phyloP scores from a whole-genome alignment of 768 basidiomycete species.

The Leccinum aurantiacum region DNA sequence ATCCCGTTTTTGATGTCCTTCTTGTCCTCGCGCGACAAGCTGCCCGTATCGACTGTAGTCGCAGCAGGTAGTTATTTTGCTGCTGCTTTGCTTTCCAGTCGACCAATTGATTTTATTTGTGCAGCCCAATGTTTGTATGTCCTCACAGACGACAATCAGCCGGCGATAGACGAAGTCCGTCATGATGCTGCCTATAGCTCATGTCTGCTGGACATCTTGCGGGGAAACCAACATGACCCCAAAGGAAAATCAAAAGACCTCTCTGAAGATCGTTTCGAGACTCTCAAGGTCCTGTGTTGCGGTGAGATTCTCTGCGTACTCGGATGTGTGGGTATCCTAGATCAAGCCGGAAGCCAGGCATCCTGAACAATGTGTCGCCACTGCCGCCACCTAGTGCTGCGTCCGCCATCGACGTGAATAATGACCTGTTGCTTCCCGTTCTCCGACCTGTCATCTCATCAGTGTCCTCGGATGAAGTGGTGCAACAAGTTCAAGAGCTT shows the following conservation, averaged over 20 bases:
- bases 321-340: not conserved
- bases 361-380: conserved; percentile 74
- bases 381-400: conserved; percentile 65
- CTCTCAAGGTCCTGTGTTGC: conserved; percentile 66
- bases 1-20: conserved; percentile 91
- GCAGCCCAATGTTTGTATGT: conserved; percentile 91
- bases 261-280: conserved; percentile 47
- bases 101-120: conserved; percentile 2
- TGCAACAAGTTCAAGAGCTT: conserved; percentile 51
- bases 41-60: conserved; percentile 70
- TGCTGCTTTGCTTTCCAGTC: not conserved
- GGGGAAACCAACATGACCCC: conserved; percentile 29
- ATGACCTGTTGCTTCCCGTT: conserved; percentile 68
- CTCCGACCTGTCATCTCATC: conserved; percentile 66
- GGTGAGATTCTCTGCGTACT: conserved; percentile 44
- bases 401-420: conserved; percentile 66
- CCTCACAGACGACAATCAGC: conserved; percentile 86
- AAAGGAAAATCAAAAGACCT: conserved; percentile 43
- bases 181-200: conserved; percentile 59
- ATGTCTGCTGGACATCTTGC: conserved; percentile 64
- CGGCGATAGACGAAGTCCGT: conserved; percentile 65
- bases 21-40: conserved; percentile 62
- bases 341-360: conserved; percentile 45
- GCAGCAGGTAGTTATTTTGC: conserved; percentile 64
- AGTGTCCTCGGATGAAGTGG: conserved; percentile 51